Base-by-base conservation (phyloP, 306 rosid species). In the Inga laurina region DNA sequence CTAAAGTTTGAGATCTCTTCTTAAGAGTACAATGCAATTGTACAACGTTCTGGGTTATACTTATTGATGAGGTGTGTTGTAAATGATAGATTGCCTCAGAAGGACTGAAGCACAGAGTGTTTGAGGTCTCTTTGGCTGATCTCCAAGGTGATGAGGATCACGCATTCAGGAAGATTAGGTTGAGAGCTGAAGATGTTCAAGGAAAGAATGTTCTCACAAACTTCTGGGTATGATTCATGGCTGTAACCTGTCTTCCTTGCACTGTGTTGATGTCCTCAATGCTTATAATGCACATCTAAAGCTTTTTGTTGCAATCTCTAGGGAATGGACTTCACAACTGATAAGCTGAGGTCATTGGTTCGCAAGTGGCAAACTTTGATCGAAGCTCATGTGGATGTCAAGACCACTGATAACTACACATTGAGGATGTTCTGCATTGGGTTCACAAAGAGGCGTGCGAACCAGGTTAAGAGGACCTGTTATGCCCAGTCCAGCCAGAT, bases 151-250 rank as follows among this genome's bases (percentile, higher is more conserved):
- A 94, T 24, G 99, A 96, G 84, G 98, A 96, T 45, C 97, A 96
- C n/a, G 91, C 99, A 4, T 96, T 82, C 97, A 94, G 94, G 83
- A 96, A 96, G 98, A 91, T 96, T 78, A 79, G 98, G 34, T 82
- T 96, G 93, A 96, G 99, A 79, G 97, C 97, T 61, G 99, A 96
- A 79, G 99, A 96, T 82, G 93, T 94, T 57, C 98, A 96, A 69
- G 99, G 98, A 44, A 94, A 75, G 89, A 91, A 89, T 87, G 98
- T 96, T 6, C 83, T 94, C 24, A 96, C 99, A 1, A 96, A 96
- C 81, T 96, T 96, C 89, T 94, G 97, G 97, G 99, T 96, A 87
- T 79, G 91, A 62, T 67, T 0, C 5, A 16, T 79, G 44, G 46
- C 62, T 46, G 1, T 16, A 16, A 27, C 32, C 9, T 8, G 21